phyloP scores from a whole-genome alignment of 1,284 basidiomycete genomes.

The Bjerkandera adusta region DNA sequence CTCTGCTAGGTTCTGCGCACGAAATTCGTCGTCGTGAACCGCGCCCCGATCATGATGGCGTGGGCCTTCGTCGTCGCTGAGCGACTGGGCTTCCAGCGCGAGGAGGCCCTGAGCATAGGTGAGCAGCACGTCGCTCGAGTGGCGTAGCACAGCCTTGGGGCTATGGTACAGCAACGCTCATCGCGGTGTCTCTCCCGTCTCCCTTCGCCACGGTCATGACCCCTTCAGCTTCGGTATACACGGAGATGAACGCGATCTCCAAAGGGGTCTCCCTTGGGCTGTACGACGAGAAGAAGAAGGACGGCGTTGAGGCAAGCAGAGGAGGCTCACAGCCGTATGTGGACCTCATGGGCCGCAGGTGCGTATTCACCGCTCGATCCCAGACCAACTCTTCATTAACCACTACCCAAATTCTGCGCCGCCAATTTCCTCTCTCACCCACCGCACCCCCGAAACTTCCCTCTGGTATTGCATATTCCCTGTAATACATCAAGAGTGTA shows the following conservation, averaged over 20 bases:
- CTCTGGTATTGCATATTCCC: slow-evolving; percentile 5
- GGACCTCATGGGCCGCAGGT: slow-evolving; percentile 86
- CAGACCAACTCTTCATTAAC: not conserved
- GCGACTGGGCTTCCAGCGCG: slow-evolving; percentile 78
- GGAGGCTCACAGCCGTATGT: slow-evolving; percentile 88
- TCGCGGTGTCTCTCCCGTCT: slow-evolving; percentile 15
- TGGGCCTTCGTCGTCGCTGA: slow-evolving; percentile 90
- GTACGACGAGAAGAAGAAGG: slow-evolving; percentile 51
- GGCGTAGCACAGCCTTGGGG: slow-evolving; percentile 15
- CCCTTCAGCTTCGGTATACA: slow-evolving; percentile 81
- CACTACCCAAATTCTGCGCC: not conserved
- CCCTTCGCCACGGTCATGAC: not conserved
- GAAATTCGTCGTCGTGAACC: slow-evolving; percentile 76
- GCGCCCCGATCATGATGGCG: slow-evolving; percentile 92
- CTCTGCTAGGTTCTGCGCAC: slow-evolving; percentile 50
- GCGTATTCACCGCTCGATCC: slow-evolving; percentile 31
- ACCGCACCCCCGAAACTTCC: not conserved
- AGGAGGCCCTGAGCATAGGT: slow-evolving; percentile 91
- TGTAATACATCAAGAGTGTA: slow-evolving; percentile 7
- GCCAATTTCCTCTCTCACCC: not conserved
- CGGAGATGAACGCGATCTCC: slow-evolving; percentile 84
- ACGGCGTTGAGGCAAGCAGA: slow-evolving; percentile 49
- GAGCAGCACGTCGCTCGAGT: slow-evolving; percentile 16
- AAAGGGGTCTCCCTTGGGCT: slow-evolving; percentile 85
- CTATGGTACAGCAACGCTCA: slow-evolving; percentile 17